phyloP scores from a whole-genome alignment of 2,329 filamentous ascomycete genomes.

The Dryadomyces quercivorus region DNA sequence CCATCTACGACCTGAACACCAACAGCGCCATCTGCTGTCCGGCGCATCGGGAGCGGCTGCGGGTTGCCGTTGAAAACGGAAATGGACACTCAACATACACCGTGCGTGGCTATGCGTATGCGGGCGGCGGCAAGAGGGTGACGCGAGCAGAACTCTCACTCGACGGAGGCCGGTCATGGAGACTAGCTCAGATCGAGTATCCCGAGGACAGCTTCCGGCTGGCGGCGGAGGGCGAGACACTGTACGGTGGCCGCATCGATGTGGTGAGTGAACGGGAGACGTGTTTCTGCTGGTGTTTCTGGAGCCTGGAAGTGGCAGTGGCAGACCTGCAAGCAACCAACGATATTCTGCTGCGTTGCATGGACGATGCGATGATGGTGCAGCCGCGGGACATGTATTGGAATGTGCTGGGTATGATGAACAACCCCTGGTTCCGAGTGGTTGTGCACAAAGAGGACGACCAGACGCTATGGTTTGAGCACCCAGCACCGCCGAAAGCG shows the following conservation, averaged over 20 bases:
- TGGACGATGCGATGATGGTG: conserved; percentile 81
- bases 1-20: conserved; percentile 82
- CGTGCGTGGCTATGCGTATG: conserved; percentile 74
- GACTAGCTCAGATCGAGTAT: conserved; percentile 64
- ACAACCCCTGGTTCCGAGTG: conserved; percentile 86
- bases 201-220: conserved; percentile 73
- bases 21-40: conserved; percentile 77
- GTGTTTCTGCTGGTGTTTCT: conserved; percentile 11
- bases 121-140: conserved; percentile 72
- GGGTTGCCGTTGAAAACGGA: conserved; percentile 20
- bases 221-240: conserved; percentile 40
- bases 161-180: conserved; percentile 71
- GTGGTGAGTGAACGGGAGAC: conserved; percentile 58
- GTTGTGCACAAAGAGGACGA: conserved; percentile 55
- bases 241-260: conserved; percentile 64
- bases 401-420: conserved; percentile 95
- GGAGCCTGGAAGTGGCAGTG: conserved; percentile 63
- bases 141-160: conserved; percentile 74
- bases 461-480: conserved; percentile 62
- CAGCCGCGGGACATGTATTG: conserved; percentile 94
- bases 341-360: conserved; percentile 70
- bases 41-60: conserved; percentile 59
- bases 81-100: conserved; percentile 42
- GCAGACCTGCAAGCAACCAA: conserved; percentile 48
- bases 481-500: conserved; percentile 71